Evolutionary conservation across 148 eudicot genomes (phyloP), one percentile per base, ranked within the genome.

Genomic region (Spergularia marina): DNA sequence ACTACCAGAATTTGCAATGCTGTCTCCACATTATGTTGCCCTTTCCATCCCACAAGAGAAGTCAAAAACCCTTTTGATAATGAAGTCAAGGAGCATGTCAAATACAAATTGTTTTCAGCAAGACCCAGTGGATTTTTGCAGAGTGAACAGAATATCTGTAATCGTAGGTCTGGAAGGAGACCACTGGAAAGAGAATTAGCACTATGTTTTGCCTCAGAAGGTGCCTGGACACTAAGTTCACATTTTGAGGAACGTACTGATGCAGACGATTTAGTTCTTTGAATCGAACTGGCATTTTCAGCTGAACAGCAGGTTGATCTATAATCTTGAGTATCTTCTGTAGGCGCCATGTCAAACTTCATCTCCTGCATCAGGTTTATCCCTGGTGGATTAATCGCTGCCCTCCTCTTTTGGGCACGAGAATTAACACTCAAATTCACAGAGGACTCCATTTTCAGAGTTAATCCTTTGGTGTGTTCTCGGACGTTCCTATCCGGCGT

Each of bases 61-160:
- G 79, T 70, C 81, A 93, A 84, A 73, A 85, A 79, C 67, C n/a
- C 62, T 83, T 93, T 93, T 23, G 90, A 80, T 25, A 83, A 79
- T 25, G 81, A 82, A 68, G 86, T 82, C 66, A 68, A n/a, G 25
- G 82, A 83, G 68, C 91, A 88, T 30, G 70, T 68, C 65, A 89
- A 85, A 75, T 66, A 81, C 9, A 67, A 78, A 70, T 80, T 74
- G 70, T 86, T 91, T 81, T 84, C 89, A 44, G 89, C 87, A 75
- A 82, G 86, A 63, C 94, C 91, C 77, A 93, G 67, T 9, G 94
- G 87, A 62, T 68, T 85, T 81, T 66, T 87, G 82, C 98, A 93
- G 70, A 80, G 80, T 54, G 88, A 86, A 74, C 98, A 93, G 78
- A 70, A 84, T 23, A 93, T 83, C 76, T 78, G 85, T 25, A 87